Base-by-base conservation (phyloP, 2,329 filamentous ascomycete species). In the Xylaria hypoxylon region DNA sequence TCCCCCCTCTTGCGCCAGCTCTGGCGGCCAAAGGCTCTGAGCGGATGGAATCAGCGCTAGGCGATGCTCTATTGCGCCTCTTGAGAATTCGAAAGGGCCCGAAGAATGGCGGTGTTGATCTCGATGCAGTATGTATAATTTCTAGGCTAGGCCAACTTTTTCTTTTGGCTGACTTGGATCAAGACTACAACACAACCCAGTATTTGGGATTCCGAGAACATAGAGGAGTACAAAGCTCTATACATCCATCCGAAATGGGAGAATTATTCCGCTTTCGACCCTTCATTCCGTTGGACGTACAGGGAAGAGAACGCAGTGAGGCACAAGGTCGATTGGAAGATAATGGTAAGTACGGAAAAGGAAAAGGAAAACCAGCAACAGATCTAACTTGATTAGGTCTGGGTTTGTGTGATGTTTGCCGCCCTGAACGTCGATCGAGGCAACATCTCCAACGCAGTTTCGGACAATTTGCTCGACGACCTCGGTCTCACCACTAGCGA, bases 161-260 rank as follows among this genome's bases (percentile, higher is more conserved):
- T 3, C 19, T 19, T 19, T 7, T 19, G n/a, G 24, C 71, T 76
- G 40, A 76, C 60, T 24, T 53, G 3, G 10, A 50, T 38, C 8
- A 52, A 79, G 77, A 68, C 76, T 52, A 77, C 78, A 19, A 79
- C 78, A 1, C 78, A 79, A 52, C 77, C 77, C 0, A 79, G 78
- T 35, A 79, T 79, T 2, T 79, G 78, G 77, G 78, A 79, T 42
- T 77, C 78, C 0, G 76, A 77, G 33, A 75, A 77, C 8, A 38
- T 79, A 17, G 78, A 79, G 47, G 72, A 79, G 42, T 79, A 77
- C 59, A 79, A 79, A 47, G 59, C 75, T 24, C 69, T 73, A 2
- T 79, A 79, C 28, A 78, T 79, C 5, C 78, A 79, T 42, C 72
- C 76, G 0, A 65, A 79, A 53, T 80, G 78, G 76, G 79, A 80